These are phyloP conservation scores for Saksenaea oblongispora DNA, from an alignment of 371 early-diverging fungal genomes.

Conservation along the genomic window DNA sequence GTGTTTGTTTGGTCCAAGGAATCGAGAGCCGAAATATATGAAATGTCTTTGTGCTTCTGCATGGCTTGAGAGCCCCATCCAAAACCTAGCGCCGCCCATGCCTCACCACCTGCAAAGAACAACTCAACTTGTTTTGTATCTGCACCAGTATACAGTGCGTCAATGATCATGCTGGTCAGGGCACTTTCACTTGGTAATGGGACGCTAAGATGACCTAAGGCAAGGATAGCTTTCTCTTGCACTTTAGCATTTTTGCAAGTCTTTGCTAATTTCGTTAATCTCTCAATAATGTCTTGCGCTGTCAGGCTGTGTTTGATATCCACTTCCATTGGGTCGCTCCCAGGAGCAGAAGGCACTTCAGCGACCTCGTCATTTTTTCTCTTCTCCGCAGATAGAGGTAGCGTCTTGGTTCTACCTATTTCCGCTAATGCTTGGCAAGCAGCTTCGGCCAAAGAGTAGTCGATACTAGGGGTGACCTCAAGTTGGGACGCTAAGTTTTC, in stretches of 20 bases:
- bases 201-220: conserved; percentile 75
- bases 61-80: conserved; percentile 77
- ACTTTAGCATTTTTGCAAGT: conserved; percentile 70
- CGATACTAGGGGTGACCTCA: conserved; percentile 38
- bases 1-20: conserved; percentile 14
- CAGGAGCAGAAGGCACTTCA: conserved; percentile 8
- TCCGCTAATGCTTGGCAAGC: conserved; percentile 70
- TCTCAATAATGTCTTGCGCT: conserved; percentile 38
- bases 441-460: conserved; percentile 43
- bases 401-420: conserved; percentile 58
- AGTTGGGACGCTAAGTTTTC: conserved; percentile 44
- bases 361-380: conserved; percentile 8
- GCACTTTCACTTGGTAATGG: conserved; percentile 29
- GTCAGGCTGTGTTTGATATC: conserved; percentile 20
- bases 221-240: conserved; percentile 71
- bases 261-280: conserved; percentile 49
- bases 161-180: conserved; percentile 41
- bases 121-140: conserved; percentile 80
- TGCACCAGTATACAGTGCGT: conserved; percentile 64
- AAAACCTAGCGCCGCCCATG: conserved; percentile 66
- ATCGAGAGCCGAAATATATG: conserved; percentile 40
- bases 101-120: conserved; percentile 84
- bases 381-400: not conserved
- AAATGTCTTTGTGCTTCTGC: conserved; percentile 66
- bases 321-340: conserved; percentile 19